Conservation (phyloP, 2,329 filamentous ascomycete species). For the Capronia americana region DNA sequence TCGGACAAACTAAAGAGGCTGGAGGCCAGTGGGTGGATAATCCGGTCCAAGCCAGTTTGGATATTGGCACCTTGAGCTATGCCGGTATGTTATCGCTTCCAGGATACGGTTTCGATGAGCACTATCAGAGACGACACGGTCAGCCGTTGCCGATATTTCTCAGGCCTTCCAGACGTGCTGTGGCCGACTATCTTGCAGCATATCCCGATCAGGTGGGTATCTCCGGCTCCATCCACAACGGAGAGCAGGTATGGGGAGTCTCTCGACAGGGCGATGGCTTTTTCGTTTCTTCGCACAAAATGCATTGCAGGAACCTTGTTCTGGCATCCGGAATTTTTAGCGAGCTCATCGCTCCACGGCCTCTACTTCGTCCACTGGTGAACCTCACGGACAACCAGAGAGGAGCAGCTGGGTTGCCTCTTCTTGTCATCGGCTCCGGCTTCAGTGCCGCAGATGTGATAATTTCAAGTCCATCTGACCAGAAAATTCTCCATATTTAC, state of each 20-base stretch:
- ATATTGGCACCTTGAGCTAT: conserved; percentile 67
- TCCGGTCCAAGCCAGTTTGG: conserved; percentile 58
- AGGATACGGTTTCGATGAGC: conserved; percentile 63
- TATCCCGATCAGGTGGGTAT: conserved; percentile 63
- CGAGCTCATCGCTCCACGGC: conserved; percentile 58
- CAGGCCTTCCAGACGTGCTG: conserved; percentile 60
- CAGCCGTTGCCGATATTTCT: conserved; percentile 58
- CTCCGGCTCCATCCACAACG: conserved; percentile 53
- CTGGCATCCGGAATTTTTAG: conserved; percentile 67
- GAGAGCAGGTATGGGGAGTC: conserved; percentile 52
- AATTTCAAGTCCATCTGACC: conserved; percentile 58
- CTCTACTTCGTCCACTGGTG: conserved; percentile 56
- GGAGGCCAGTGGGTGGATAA: conserved; percentile 68
- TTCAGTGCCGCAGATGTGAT: conserved; percentile 69
- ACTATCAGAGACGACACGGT: conserved; percentile 54
- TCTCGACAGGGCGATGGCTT: conserved; percentile 56
- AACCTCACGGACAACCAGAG: conserved; percentile 38
- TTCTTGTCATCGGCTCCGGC: conserved; percentile 66
- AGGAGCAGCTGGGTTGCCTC: conserved; percentile 44
- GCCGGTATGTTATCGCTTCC: conserved; percentile 67
- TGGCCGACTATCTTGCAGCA: conserved; percentile 61
- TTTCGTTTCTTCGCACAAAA: conserved; percentile 57
- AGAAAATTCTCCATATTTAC: conserved; percentile 65
- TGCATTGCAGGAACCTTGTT: conserved; percentile 63
- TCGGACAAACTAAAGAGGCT: conserved; percentile 58